A percentile compares a stretch with the other conserved stretches of the same genome.
Conservation (phyloP, 345 rosid genomes). For the Hevea brasiliensis region DNA sequence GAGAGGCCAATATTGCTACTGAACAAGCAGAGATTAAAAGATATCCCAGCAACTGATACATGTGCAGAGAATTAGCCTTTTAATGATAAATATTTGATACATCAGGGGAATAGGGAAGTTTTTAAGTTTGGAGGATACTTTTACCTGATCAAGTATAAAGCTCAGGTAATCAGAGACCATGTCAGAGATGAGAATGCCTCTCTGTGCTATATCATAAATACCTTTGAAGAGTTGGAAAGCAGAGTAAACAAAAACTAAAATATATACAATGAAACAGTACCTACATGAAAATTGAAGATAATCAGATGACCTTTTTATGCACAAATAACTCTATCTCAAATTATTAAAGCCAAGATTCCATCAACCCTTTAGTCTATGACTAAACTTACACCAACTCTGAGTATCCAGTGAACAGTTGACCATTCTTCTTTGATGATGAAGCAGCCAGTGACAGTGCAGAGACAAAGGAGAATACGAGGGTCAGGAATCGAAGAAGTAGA, state of each 20-base stretch:
- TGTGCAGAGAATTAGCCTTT: background rate
- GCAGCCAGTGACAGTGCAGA: constrained; percentile 62
- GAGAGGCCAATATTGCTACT: constrained; percentile 45
- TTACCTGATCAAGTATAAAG: constrained; percentile 73
- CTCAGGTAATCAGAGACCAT: constrained; percentile 56
- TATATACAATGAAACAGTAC: constrained; percentile 58
- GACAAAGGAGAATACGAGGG: constrained; percentile 52
- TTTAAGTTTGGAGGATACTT: background rate
- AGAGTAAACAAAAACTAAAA: constrained; percentile 52
- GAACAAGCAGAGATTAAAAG: constrained; percentile 70
- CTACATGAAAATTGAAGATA: constrained; percentile 29
- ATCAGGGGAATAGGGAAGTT: background rate
- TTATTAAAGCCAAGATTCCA: too few species aligned
- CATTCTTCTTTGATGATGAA: constrained; percentile 32
- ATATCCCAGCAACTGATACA: constrained; percentile 32
- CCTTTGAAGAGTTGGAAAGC: constrained; percentile 73
- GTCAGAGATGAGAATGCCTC: constrained; percentile 66
- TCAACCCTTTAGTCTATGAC: background rate
- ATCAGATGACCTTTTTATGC: background rate
- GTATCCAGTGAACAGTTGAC: constrained; percentile 39
- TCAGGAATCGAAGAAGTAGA: constrained; percentile 53
- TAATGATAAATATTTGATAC: background rate
- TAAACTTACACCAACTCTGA: constrained; percentile 57
- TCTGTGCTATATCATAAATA: constrained; percentile 57
- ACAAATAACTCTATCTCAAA: too few species aligned